Evolutionary conservation across 1,139 yeast genomes (phyloP).

Genomic region (Saccharomycopsis hybrid): DNA sequence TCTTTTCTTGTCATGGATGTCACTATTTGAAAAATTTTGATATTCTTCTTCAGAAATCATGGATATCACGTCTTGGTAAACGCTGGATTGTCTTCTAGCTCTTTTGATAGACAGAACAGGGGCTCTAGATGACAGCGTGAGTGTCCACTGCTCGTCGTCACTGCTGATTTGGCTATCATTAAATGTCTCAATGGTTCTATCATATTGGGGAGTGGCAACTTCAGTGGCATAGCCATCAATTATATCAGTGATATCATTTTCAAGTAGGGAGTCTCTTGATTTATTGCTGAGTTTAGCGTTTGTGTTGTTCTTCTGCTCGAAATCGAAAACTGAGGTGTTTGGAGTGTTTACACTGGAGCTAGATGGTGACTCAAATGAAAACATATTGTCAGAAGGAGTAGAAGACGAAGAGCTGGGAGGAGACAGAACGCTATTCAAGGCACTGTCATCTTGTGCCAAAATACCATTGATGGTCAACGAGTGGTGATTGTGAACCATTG

Average conservation of each 20-base stretch:
- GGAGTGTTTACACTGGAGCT: constrained; percentile 1
- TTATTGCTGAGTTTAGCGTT: too few relatives aligned
- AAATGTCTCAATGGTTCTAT: too few relatives aligned
- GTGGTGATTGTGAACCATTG: too few relatives aligned
- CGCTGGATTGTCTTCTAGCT: constrained; percentile 12
- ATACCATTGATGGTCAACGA: too few relatives aligned
- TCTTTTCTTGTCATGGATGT: constrained; percentile 4
- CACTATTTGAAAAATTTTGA: not conserved
- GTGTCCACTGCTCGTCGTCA: too few relatives aligned
- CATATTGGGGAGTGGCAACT: not conserved
- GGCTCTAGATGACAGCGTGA: too few relatives aligned
- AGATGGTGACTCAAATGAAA: constrained; percentile 6
- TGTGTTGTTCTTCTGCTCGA: too few relatives aligned
- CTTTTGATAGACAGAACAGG: not conserved
- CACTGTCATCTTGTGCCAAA: too few relatives aligned
- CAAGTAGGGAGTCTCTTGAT: constrained; percentile 6
- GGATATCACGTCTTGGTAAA: constrained; percentile 13
- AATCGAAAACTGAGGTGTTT: constrained; percentile 2
- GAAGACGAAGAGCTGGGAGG: too few relatives aligned
- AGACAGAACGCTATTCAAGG: too few relatives aligned
- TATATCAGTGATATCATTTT: constrained; percentile 21
- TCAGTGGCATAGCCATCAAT: constrained; percentile 7
- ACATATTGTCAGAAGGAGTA: too few relatives aligned
- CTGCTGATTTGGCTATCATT: not conserved
- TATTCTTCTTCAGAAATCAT: constrained; percentile 8